Conservation (phyloP, 192 early-diverging fungal species). For the Coemansia asiatica region DNA sequence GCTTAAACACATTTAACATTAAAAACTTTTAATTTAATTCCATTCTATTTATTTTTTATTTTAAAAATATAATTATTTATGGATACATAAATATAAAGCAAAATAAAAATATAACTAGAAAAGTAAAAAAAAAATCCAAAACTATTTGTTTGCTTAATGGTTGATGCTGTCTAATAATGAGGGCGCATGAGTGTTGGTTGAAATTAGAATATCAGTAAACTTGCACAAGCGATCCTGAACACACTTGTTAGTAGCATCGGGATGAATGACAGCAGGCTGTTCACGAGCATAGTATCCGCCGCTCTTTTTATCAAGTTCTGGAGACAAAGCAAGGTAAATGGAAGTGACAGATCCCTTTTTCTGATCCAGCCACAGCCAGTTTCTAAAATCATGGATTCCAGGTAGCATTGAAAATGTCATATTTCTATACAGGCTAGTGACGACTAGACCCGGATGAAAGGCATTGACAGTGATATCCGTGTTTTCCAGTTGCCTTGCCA, state of each 20-base stretch:
- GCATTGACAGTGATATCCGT: constrained; percentile 57
- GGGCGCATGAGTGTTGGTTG: constrained; percentile 43
- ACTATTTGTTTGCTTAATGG: not conserved
- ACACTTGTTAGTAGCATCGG: constrained; percentile 13
- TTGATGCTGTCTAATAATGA: constrained; percentile 44
- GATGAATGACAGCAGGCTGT: constrained; percentile 30
- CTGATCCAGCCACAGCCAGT: constrained; percentile 48
- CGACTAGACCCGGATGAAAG: constrained; percentile 59
- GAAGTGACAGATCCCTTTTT: constrained; percentile 38
- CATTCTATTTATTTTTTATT: no score
- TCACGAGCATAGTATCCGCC: constrained; percentile 51
- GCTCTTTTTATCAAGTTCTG: constrained; percentile 32
- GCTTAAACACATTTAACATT: no score
- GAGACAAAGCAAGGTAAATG: constrained; percentile 30
- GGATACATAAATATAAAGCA: not conserved
- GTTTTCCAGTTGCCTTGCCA: constrained; percentile 49
- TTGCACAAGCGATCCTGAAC: constrained; percentile 41
- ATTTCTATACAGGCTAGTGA: constrained; percentile 56
- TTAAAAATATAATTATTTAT: not conserved
- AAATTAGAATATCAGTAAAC: constrained; percentile 43
- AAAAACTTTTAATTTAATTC: no score
- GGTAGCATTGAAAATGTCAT: constrained; percentile 38
- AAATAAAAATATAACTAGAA: not conserved
- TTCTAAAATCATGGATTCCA: constrained; percentile 32
- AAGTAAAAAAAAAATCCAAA: not conserved